phyloP scores from a whole-genome alignment of 176 grass and related monocot species.

The Phoenix roebelenii region DNA sequence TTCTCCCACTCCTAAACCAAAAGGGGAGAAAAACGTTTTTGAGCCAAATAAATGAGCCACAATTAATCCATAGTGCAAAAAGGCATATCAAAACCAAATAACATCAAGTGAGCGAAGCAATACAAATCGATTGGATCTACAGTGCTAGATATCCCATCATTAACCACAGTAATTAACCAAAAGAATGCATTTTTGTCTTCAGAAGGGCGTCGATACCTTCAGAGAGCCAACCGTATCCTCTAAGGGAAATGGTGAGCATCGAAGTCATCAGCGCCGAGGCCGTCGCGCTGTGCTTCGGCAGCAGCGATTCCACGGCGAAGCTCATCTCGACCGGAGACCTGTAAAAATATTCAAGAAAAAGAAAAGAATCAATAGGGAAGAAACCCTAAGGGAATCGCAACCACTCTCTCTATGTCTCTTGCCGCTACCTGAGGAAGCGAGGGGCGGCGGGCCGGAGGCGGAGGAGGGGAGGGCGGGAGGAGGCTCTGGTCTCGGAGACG shows the following conservation, averaged over 20 bases:
- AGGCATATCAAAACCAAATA: no score
- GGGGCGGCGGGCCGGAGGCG: slow-evolving; percentile 7
- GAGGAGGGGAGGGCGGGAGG: slow-evolving; percentile 20
- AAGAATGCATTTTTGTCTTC: background rate
- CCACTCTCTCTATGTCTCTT: slow-evolving; percentile 1
- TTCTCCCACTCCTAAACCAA: no score
- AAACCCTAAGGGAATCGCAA: background rate
- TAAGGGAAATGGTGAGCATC: slow-evolving; percentile 50
- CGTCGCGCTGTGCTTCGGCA: slow-evolving; percentile 90
- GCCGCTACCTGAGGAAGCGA: slow-evolving; percentile 46
- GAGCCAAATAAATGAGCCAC: no score
- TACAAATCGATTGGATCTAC: background rate
- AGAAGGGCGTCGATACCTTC: slow-evolving; percentile 38
- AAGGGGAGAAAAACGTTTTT: no score
- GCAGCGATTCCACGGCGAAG: slow-evolving; percentile 63
- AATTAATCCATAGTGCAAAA: no score
- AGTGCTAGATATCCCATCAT: background rate
- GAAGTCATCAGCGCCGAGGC: slow-evolving; percentile 87
- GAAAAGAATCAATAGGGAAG: background rate
- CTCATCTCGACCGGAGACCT: slow-evolving; percentile 77
- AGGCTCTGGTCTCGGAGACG: slow-evolving; percentile 19
- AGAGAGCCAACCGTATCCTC: slow-evolving; percentile 54
- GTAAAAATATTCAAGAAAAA: background rate
- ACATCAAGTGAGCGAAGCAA: no score
- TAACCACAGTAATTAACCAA: background rate